Evolutionary conservation across 805 yeast species (phyloP).

Genomic region (Torulaspora microellipsoides): DNA sequence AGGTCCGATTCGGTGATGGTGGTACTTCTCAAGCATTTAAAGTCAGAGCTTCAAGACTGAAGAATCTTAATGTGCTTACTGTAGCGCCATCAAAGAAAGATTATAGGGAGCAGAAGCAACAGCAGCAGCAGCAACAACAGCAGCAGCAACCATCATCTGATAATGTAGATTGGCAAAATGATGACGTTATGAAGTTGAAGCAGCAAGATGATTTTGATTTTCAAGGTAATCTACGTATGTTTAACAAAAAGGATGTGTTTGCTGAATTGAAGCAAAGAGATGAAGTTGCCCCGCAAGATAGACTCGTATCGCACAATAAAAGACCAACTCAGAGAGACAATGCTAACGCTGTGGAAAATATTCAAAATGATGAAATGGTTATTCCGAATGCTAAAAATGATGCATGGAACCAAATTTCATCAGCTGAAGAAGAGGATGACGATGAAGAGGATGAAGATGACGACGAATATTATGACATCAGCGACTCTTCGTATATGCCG

Average conservation of each 20-base stretch:
- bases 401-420: slow-evolving; percentile 46
- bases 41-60: slow-evolving; percentile 33
- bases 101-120: slow-evolving; percentile 5
- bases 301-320: slow-evolving; percentile 75
- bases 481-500: slow-evolving; percentile 25
- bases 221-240: slow-evolving; percentile 71
- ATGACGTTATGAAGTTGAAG: slow-evolving; percentile 46
- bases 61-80: slow-evolving; percentile 33
- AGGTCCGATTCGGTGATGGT: slow-evolving; percentile 36
- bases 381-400: slow-evolving; percentile 44
- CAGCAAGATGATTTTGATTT: slow-evolving; percentile 73
- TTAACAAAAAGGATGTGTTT: slow-evolving; percentile 76
- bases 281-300: slow-evolving; percentile 49
- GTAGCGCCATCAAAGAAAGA: slow-evolving; percentile 20
- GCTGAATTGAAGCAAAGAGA: slow-evolving; percentile 69
- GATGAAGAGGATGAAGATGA: slow-evolving; percentile 22
- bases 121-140: slow-evolving; percentile 5
- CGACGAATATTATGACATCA: slow-evolving; percentile 20
- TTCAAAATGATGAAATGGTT: slow-evolving; percentile 73
- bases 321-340: slow-evolving; percentile 32
- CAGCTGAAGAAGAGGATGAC: slow-evolving; percentile 11
- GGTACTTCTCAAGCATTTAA: slow-evolving; percentile 33
- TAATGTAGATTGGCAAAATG: slow-evolving; percentile 46
- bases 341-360: slow-evolving; percentile 37
- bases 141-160: slow-evolving; percentile 14